phyloP scores from a whole-genome alignment of 208 protist genomes.

The Leishmania major region DNA sequence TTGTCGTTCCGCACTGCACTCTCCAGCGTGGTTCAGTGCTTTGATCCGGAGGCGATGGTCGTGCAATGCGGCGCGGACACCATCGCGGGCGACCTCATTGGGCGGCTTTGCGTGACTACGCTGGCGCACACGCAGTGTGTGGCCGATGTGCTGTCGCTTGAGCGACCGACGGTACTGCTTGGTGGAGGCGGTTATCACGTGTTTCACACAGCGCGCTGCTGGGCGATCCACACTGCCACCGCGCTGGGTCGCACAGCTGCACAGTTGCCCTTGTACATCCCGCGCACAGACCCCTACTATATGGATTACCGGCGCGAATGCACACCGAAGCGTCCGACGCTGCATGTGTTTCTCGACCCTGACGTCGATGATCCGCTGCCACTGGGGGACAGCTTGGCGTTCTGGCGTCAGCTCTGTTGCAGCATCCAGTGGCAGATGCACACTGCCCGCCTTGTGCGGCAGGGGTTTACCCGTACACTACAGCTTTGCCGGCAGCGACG shows the following conservation, averaged over 20 bases:
- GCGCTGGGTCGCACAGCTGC: slow-evolving; percentile 59
- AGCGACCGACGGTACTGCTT: slow-evolving; percentile 95
- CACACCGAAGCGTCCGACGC: slow-evolving; percentile 58
- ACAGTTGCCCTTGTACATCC: slow-evolving; percentile 73
- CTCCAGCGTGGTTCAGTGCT: slow-evolving; percentile 94
- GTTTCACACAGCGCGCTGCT: slow-evolving; percentile 98
- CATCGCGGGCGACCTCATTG: slow-evolving; percentile 96
- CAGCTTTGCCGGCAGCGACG: slow-evolving; percentile 16
- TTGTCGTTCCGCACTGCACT: slow-evolving; percentile 96
- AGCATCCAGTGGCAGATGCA: slow-evolving; percentile 70
- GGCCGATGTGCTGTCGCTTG: slow-evolving; percentile 92
- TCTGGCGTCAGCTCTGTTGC: slow-evolving; percentile 71
- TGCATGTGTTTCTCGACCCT: slow-evolving; percentile 74
- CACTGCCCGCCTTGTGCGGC: slow-evolving; percentile 46
- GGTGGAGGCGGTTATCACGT: slow-evolving; percentile 99
- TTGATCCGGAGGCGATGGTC: slow-evolving; percentile 97
- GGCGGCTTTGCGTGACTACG: slow-evolving; percentile 96
- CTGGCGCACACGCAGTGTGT: slow-evolving; percentile 95
- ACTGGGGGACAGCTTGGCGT: slow-evolving; percentile 45
- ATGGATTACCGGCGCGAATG: slow-evolving; percentile 68
- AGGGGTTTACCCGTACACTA: slow-evolving; percentile 59
- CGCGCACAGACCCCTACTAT: slow-evolving; percentile 76
- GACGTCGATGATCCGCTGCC: slow-evolving; percentile 68
- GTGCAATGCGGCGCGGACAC: slow-evolving; percentile 99
- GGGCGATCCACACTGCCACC: slow-evolving; percentile 97